A percentile compares a stretch with the other conserved stretches of the same genome.
Conservation (phyloP, 768 basidiomycete species). For the Rubroboletus satanas region DNA sequence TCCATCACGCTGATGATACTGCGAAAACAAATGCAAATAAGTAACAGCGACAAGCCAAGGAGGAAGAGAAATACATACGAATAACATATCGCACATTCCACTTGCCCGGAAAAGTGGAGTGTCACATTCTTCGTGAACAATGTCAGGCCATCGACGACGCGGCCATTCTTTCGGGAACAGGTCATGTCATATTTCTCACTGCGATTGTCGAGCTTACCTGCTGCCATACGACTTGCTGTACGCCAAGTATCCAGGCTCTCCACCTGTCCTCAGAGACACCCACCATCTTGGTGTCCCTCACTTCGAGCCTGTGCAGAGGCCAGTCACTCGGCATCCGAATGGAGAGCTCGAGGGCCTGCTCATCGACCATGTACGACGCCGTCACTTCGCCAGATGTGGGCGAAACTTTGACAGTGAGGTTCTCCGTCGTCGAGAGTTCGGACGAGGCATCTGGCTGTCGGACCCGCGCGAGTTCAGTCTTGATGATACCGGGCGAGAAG, state of each 20-base stretch:
- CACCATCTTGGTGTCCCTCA: constrained; percentile 78
- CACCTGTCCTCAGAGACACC: constrained; percentile 89
- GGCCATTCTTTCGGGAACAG: constrained; percentile 62
- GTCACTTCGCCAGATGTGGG: constrained; percentile 73
- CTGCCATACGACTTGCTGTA: constrained; percentile 86
- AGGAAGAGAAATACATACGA: constrained; percentile 48
- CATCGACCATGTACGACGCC: constrained; percentile 84
- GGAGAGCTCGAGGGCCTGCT: constrained; percentile 87
- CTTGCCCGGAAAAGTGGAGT: constrained; percentile 91
- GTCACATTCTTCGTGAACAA: constrained; percentile 94
- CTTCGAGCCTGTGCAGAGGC: constrained; percentile 84
- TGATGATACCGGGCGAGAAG: constrained; percentile 88
- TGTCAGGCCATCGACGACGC: constrained; percentile 80
- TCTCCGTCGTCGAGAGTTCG: constrained; percentile 65
- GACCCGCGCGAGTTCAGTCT: constrained; percentile 74
- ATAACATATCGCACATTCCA: constrained; percentile 96
- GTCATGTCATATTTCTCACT: not conserved
- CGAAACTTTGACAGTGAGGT: constrained; percentile 74
- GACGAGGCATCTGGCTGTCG: constrained; percentile 49
- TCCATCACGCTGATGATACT: constrained; percentile 92
- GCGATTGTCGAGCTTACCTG: constrained; percentile 52
- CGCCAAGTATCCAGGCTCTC: constrained; percentile 90
- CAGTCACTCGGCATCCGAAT: constrained; percentile 86
- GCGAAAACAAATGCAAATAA: constrained; percentile 6
- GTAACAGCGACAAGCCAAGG: not conserved